Percentiles rank a stretch among this genome's conserved stretches.
These are phyloP conservation scores for Pelagophyceae sp. DNA, from an alignment of 352 stramenopile genomes.

Conservation along the genomic window DNA sequence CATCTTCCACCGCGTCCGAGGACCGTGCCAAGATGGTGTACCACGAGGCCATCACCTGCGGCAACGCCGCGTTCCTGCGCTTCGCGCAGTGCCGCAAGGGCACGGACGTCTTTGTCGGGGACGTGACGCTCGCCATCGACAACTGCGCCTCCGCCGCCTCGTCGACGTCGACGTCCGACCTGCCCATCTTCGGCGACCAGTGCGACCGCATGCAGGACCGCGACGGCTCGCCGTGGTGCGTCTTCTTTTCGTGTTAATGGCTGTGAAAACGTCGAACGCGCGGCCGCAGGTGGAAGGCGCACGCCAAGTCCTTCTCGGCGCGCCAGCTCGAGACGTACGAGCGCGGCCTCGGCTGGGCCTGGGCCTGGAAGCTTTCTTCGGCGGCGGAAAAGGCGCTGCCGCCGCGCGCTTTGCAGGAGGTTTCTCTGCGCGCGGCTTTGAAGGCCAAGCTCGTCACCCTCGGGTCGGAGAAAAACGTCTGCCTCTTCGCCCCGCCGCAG, in stretches of 20 bases:
- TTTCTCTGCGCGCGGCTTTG: not conserved
- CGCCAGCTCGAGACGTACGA: not conserved
- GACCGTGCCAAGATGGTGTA: not conserved
- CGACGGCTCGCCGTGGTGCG: not conserved
- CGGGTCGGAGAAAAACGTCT: not conserved
- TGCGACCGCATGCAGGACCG: not conserved
- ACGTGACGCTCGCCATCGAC: not conserved
- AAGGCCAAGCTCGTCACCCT: not conserved
- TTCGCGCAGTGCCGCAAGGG: not conserved
- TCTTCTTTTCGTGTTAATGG: no score
- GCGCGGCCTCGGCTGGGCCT: not conserved
- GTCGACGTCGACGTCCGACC: not conserved
- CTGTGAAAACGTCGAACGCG: no score
- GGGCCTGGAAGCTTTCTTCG: not conserved
- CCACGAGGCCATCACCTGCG: not conserved
- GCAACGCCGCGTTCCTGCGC: not conserved
- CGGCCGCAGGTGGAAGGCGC: no score
- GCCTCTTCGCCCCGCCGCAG: not conserved
- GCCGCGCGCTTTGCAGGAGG: not conserved
- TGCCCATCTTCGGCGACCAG: no score
- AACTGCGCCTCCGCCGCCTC: not conserved
- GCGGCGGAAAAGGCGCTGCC: not conserved
- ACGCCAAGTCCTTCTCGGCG: not conserved
- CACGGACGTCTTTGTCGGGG: not conserved
- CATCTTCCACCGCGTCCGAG: not conserved